Base-by-base conservation (phyloP, 2,329 filamentous ascomycete species). In the Ophioceras dolichostomum region DNA sequence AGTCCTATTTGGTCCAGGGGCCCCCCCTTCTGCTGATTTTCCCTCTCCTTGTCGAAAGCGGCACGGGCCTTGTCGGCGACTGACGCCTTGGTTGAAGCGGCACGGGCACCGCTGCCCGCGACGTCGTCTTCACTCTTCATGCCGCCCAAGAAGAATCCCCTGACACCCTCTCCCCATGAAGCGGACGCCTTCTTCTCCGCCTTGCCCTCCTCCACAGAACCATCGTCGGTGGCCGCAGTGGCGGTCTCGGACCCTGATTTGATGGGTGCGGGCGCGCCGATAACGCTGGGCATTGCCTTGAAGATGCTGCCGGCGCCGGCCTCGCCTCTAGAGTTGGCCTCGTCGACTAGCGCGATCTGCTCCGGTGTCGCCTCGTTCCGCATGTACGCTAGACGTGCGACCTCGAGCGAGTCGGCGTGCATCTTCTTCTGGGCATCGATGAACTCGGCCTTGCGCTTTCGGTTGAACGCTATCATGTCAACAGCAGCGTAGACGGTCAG, bases 381-480 rank as follows among this genome's bases (percentile, higher is more conserved):
- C 60, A 77, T 70, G 58, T 74, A 77, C 41, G 73, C 72, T 14
- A 77, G 58, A 21, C 73, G 71, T 36, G 73, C 73, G 43, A 65
- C 63, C 44, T 70, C 65, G 39, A 77, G 66, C 44, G 63, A 62
- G 57, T 75, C 70, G 48, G 61, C 64, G 36, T 67, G 63, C 50
- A 75, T 59, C 42, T 64, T 58, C 54, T 64, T 63, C 50, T 75
- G 70, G 38, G 70, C 61, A 41, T 70, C 65, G 48, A 69, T 50
- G 61, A 74, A 77, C 53, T 77, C 73, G 49, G 57, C 59, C 49
- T 70, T 71, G 48, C 72, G 70, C 57, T 69, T 67, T 48, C 67
- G 68, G 62, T 77, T 77, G 56, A 71, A 70, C 38, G 64, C 60
- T 42, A 76, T 61, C 73, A 77, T 77, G 55, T 77, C 73, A 59